Evolutionary conservation across 805 yeast species (phyloP), one percentile per base, ranked within the genome.

Genomic region (Metschnikowia dekortorum): DNA sequence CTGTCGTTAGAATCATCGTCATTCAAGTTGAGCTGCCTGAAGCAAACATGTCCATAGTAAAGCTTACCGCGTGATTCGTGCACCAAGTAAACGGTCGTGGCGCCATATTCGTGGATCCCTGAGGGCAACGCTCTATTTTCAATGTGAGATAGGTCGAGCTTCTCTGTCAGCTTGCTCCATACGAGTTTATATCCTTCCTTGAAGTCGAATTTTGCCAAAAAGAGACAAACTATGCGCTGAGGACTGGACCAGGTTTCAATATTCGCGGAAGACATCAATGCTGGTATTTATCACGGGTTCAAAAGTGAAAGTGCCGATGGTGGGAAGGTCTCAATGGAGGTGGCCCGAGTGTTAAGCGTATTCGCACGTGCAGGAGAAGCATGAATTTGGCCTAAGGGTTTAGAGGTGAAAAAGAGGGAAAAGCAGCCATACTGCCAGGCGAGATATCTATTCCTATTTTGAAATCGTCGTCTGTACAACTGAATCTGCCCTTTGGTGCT

Each of bases 51-150:
- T 10, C 78, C 78, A 52, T 69, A 70, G 56, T 68, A 68, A 4
- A 64, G 46, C 31, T 51, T 57, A 22, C 56, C 61, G 7, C 55
- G 44, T 29, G 43, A 35, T 14, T 50, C 51, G 51, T 71, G 76
- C 39, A 69, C 61, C 45, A 73, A 57, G 40, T 67, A 56, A 9
- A 71, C 60, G 8, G 68, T 61, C 14, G 69, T 64, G 48, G 62
- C 52, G 16, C 57, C 54, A 34, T 56, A 59, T 48, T 71, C 71
- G 53, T 73, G 77, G 38, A 73, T 62, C 2, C 77, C 77, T 0
- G 74, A 69, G 8, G 77, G 78, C 31, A 73, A 57, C 11, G 63
- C 60, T 47, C 69, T 70, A 55, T 62, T 71, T 49, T 73, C 78
- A 34, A 73, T 60, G 4, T 75, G 75, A 13, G 54, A 55, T 16